Evolutionary conservation across 2,329 filamentous ascomycete genomes (phyloP).

Genomic region (Paecilomyces niveus): DNA sequence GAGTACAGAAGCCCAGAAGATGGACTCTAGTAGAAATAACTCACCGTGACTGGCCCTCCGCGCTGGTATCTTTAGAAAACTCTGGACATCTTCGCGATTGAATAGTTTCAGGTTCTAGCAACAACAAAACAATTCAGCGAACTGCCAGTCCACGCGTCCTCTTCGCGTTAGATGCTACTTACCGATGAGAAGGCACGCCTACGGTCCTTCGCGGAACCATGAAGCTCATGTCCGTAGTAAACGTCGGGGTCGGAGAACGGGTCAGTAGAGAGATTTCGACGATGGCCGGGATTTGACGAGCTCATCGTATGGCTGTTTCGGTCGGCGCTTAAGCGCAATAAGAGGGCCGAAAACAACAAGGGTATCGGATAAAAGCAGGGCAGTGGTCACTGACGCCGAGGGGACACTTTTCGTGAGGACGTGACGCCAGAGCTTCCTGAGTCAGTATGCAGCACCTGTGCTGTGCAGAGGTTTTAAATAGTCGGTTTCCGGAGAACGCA

Average conservation of each 20-base stretch:
- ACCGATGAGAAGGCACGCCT: constrained; percentile 52
- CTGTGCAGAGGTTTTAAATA: neutral
- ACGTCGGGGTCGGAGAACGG: constrained; percentile 52
- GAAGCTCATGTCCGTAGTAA: constrained; percentile 51
- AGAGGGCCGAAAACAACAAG: neutral
- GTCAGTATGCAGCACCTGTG: neutral
- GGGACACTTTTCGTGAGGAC: neutral
- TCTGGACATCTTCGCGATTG: constrained; percentile 28
- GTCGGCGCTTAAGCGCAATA: neutral
- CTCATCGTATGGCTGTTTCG: constrained; percentile 24
- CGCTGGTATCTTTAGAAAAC: constrained; percentile 24
- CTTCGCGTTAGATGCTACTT: constrained; percentile 20
- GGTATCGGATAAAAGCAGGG: neutral
- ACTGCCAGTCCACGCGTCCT: constrained; percentile 1
- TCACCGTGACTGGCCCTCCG: constrained; percentile 41
- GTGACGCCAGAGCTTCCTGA: neutral
- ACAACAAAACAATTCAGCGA: constrained; percentile 5
- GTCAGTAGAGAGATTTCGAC: constrained; percentile 41
- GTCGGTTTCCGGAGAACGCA: neutral
- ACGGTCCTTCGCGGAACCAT: constrained; percentile 39
- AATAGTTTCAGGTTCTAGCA: constrained; percentile 29
- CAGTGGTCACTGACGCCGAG: neutral
- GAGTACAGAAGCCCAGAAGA: neutral
- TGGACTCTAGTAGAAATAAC: constrained; percentile 4
- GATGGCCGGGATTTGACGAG: constrained; percentile 30